phyloP scores from a whole-genome alignment of 495 filamentous ascomycete genomes.

The Penicillium arizonense region DNA sequence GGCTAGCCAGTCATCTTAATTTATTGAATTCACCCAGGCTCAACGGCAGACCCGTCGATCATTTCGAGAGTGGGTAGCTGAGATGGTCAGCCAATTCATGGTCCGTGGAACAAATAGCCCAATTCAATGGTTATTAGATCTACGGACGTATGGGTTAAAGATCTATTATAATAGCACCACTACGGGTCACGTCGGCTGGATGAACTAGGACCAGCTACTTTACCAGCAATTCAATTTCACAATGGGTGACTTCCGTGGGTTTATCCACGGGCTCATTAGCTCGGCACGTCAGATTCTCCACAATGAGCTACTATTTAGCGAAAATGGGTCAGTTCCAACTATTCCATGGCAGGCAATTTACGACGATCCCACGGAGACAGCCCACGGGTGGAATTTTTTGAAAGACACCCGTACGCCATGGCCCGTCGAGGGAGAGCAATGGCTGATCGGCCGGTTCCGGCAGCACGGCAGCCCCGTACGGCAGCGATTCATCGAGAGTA shows the following conservation, averaged over 20 bases:
- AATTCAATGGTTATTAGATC: constrained; percentile 20
- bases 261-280: neutral
- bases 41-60: neutral
- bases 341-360: too few species aligned
- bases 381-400: too few species aligned
- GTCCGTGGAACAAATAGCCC: constrained; percentile 5
- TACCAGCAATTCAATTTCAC: too few species aligned
- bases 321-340: too few species aligned
- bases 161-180: constrained; percentile 27
- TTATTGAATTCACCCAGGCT: neutral
- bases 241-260: constrained; percentile 8
- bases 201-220: too few species aligned
- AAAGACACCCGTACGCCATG: too few species aligned
- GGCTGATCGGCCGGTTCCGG: too few species aligned
- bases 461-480: neutral
- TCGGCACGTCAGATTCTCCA: neutral
- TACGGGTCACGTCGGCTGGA: constrained; percentile 6
- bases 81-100: constrained; percentile 10
- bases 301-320: neutral
- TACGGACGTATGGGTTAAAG: constrained; percentile 28
- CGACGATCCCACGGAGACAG: too few species aligned
- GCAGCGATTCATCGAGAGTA: constrained; percentile 1
- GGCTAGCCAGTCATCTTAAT: neutral
- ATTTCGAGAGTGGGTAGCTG: constrained; percentile 3
- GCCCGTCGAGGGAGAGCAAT: too few species aligned